These are phyloP conservation scores for Trichoderma sp. DNA, from an alignment of 2,329 filamentous ascomycete species.

Conservation along the genomic window DNA sequence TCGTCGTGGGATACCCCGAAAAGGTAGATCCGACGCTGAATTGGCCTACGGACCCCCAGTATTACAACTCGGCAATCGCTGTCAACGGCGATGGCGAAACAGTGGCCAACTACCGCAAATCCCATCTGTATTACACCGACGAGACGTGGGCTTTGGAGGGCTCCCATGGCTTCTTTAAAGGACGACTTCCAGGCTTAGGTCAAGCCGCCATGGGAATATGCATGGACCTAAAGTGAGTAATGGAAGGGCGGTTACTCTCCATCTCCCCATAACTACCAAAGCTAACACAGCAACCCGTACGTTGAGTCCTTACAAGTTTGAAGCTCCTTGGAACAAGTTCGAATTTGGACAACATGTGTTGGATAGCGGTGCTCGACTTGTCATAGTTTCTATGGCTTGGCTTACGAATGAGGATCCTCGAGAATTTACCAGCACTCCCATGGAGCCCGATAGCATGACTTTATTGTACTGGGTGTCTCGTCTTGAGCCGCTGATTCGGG, in stretches of 20 bases:
- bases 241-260: not conserved
- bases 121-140: conserved; percentile 57
- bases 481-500: conserved; percentile 61
- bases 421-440: conserved; percentile 44
- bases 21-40: conserved; percentile 50
- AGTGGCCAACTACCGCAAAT: conserved; percentile 59
- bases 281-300: not conserved
- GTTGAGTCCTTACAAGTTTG: conserved; percentile 37
- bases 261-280: not conserved
- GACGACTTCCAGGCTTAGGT: conserved; percentile 47
- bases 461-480: conserved; percentile 73
- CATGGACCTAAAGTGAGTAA: conserved; percentile 60
- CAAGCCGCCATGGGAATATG: conserved; percentile 57
- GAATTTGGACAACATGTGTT: conserved; percentile 57
- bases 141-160: conserved; percentile 61
- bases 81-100: conserved; percentile 59
- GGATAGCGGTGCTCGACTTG: conserved; percentile 54
- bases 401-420: conserved; percentile 55
- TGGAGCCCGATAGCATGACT: conserved; percentile 68
- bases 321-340: conserved; percentile 39
- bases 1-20: conserved; percentile 74
- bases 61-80: conserved; percentile 54
- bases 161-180: conserved; percentile 47
- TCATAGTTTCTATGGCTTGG: conserved; percentile 78
- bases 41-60: conserved; percentile 52